A percentile compares a stretch with the other conserved stretches of the same genome.
phyloP scores from a whole-genome alignment of 169 alveolate species.

The Neospora caninum region DNA sequence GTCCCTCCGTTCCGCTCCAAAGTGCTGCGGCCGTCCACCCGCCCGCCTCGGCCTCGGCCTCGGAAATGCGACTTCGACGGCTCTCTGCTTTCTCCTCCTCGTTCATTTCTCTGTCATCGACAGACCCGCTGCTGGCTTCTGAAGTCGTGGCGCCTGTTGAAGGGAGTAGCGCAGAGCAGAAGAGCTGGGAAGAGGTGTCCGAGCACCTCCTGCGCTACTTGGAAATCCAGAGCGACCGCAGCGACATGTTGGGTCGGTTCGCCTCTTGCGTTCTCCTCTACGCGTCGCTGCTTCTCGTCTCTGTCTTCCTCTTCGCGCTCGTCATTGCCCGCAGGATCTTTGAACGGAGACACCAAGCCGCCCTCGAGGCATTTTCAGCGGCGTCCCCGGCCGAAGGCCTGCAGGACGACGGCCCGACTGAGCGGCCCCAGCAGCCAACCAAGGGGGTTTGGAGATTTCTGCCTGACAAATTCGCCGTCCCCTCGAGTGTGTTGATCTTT shows the following conservation, averaged over 20 bases:
- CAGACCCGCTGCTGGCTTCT: not conserved
- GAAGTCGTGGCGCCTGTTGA: not conserved
- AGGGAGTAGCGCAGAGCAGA: not conserved
- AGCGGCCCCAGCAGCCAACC: not conserved
- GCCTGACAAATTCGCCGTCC: not conserved
- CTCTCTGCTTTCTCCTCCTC: not conserved
- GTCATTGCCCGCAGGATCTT: not conserved
- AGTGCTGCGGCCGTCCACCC: not conserved
- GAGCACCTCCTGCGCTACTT: not conserved
- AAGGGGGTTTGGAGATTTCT: not conserved
- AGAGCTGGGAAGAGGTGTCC: not conserved
- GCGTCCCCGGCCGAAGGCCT: not conserved
- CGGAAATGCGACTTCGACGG: not conserved
- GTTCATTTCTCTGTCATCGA: not conserved
- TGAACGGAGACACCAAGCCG: not conserved
- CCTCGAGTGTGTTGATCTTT: conserved; percentile 1
- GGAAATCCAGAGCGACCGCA: not conserved
- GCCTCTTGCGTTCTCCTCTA: not conserved
- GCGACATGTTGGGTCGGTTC: not conserved
- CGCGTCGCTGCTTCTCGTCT: not conserved
- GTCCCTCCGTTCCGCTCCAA: not conserved
- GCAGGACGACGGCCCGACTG: not conserved
- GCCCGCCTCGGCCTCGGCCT: not conserved
- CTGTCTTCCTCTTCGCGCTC: not conserved
- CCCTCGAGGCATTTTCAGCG: not conserved